Conservation (phyloP, 805 yeast genomes). For the Myxozyma vanderwaltii region DNA sequence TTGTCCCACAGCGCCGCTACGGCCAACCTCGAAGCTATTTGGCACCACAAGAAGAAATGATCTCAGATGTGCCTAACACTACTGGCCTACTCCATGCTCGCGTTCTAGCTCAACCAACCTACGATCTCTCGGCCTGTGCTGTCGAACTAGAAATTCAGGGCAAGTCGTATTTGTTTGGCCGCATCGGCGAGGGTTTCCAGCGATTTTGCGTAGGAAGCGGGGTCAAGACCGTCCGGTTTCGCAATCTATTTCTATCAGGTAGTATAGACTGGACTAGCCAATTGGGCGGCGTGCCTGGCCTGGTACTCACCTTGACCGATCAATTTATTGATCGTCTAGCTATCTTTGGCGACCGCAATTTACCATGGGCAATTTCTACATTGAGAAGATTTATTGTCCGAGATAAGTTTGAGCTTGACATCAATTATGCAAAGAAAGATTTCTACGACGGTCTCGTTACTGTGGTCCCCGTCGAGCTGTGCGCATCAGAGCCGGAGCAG, state of each 20-base stretch:
- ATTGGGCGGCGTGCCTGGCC: slow-evolving; percentile 92
- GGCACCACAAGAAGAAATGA: background rate
- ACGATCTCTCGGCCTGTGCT: slow-evolving; percentile 14
- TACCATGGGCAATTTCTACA: slow-evolving; percentile 64
- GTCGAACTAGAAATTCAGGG: slow-evolving; percentile 15
- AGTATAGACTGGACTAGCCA: slow-evolving; percentile 64
- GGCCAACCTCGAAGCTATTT: background rate
- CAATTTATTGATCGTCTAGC: slow-evolving; percentile 63
- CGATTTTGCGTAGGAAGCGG: slow-evolving; percentile 66
- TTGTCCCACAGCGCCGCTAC: background rate
- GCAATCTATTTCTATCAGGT: slow-evolving; percentile 77
- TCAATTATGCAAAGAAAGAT: slow-evolving; percentile 30
- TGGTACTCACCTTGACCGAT: slow-evolving; percentile 78
- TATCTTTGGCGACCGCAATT: slow-evolving; percentile 54
- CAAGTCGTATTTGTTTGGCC: slow-evolving; percentile 65
- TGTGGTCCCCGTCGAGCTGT: slow-evolving; percentile 24
- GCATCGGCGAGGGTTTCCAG: slow-evolving; percentile 84
- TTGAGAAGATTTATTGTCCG: slow-evolving; percentile 90
- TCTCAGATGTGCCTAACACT: background rate
- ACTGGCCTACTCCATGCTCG: slow-evolving; percentile 7
- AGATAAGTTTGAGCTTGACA: slow-evolving; percentile 59
- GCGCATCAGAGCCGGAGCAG: background rate
- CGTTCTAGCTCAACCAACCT: slow-evolving; percentile 23
- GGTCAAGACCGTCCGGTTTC: slow-evolving; percentile 57
- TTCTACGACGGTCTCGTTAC: slow-evolving; percentile 41